phyloP scores from a whole-genome alignment of 2,329 filamentous ascomycete species.

The Boeremia exigua region DNA sequence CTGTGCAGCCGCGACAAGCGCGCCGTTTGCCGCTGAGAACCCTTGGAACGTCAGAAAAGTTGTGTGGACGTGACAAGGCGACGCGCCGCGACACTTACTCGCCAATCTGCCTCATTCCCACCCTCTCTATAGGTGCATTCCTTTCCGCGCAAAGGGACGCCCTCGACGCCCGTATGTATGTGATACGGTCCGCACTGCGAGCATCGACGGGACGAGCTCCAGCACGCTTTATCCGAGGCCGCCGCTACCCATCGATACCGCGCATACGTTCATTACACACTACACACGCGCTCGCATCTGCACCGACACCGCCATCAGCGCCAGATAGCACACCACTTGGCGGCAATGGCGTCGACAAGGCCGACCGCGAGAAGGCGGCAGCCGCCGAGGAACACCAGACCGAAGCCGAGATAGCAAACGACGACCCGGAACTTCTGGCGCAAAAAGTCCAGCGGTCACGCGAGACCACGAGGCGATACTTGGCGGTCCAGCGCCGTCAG shows the following conservation, averaged over 20 bases:
- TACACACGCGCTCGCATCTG: conserved; percentile 35
- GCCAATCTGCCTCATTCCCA: conserved; percentile 18
- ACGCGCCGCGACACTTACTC: conserved; percentile 26
- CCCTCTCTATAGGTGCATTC: conserved; percentile 25
- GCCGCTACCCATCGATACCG: conserved; percentile 41
- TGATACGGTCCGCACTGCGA: conserved; percentile 50
- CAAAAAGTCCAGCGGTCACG: conserved; percentile 46
- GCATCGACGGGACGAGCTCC: conserved; percentile 47
- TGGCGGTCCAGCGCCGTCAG: conserved; percentile 43
- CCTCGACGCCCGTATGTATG: conserved; percentile 49
- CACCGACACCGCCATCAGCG: conserved; percentile 35
- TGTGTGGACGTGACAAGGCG: conserved; percentile 22
- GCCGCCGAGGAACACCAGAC: conserved; percentile 27
- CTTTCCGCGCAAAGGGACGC: conserved; percentile 13
- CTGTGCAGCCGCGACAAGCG: not conserved
- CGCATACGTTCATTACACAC: conserved; percentile 45
- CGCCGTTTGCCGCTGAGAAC: conserved; percentile 8
- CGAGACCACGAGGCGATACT: conserved; percentile 43
- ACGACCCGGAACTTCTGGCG: conserved; percentile 43
- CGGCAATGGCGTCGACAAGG: conserved; percentile 31
- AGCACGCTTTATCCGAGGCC: conserved; percentile 45
- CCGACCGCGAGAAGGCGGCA: conserved; percentile 26
- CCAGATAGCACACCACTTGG: conserved; percentile 36
- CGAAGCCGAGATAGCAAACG: conserved; percentile 30
- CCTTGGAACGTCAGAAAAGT: conserved; percentile 25